Base-by-base conservation (phyloP, 148 eudicot species). In the Rhododendron ferrugineum region DNA sequence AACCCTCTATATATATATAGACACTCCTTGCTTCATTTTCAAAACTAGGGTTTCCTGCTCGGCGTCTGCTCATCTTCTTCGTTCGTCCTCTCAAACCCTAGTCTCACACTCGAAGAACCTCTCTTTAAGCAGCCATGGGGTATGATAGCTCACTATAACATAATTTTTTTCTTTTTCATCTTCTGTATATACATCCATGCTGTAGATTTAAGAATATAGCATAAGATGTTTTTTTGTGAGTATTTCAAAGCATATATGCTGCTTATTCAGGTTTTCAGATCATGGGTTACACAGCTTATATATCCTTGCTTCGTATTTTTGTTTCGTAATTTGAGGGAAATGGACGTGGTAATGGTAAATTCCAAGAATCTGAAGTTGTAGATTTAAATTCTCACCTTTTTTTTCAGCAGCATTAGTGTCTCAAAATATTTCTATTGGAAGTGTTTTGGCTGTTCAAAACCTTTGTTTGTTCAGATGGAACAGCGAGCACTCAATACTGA, bases 41-140 rank as follows among this genome's bases (percentile, higher is more conserved):
- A 36, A 7, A 23, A 42, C 40, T 50, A 74, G 81, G 88, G 88
- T 78, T 86, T 83, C 34, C 6, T 4, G 8, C 20, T 76, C 5
- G 13, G 56, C 83, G 30, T 49, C 85, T 64, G 77, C 83, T 66
- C 64, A 28, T 23, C 84, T 52, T 46, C 82, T 64, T 54, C 62
- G 66, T 54, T 11, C 76, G 80, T n/a, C 52, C 82, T 44, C 28
- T 28, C 28, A 26, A 72, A 10, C 62, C 23, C 85, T 20, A 11
- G 13, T 66, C 77, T 5, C 46, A 13, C 46, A 13, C 0, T 34
- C 37, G 80, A 34, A 54, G 80, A 23, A 52, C 85, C 40, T 73
- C 79, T 54, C 88, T 86, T 23, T 23, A 64, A 36, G 62, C 68
- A 64, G 44, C 70, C 83, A 86, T 86, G 88, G 88, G 88, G 88